Base-by-base conservation (phyloP, 805 yeast species). In the Osmozyma mogii region DNA sequence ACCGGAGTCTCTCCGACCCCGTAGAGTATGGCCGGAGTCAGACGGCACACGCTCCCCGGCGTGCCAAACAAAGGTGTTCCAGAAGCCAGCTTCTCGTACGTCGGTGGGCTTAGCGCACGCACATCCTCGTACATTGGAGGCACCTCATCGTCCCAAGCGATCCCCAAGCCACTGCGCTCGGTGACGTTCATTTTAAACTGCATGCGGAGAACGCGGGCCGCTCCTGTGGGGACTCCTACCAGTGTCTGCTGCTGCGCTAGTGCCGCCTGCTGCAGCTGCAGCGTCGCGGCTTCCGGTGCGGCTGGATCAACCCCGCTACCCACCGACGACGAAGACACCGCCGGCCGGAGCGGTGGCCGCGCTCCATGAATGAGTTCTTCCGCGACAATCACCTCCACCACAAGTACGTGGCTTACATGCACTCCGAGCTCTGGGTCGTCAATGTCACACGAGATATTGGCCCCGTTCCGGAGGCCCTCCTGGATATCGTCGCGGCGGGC, bases 141-240 rank as follows among this genome's bases (percentile, higher is more conserved):
- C 11, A 94, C 97, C 55, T 92, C 98, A 50, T 89, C 96, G 55
- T 89, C 96, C 97, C 98, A 92, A 0, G 96, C 82, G 17, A 92
- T 84, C 4, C 98, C 98, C 24, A 92, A 65, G 0, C 99, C 99
- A 0, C 95, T 80, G 36, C 97, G 67, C 50, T 88, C 97, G 2
- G 95, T 82, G 14, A 92, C 57, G 3, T 65, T 63, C n/a, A 89
- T 46, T 41, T 81, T 79, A 58, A 92, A 89, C 54, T 88, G 96
- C 96, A 92, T 92, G 40, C 97, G 63, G 36, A 92, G 62, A 2
- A 92, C 94, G 28, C 98, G 65, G 0, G 98, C 98, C 4, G 94
- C 84, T 10, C 98, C 98, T 0, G 97, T 92, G 2, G 94, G 88
- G 1, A 81, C 72, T 27, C 88, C 87, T 11, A 72, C 64, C 21